Conservation (phyloP, 2,329 filamentous ascomycete genomes). For the Camillea tinctor region DNA sequence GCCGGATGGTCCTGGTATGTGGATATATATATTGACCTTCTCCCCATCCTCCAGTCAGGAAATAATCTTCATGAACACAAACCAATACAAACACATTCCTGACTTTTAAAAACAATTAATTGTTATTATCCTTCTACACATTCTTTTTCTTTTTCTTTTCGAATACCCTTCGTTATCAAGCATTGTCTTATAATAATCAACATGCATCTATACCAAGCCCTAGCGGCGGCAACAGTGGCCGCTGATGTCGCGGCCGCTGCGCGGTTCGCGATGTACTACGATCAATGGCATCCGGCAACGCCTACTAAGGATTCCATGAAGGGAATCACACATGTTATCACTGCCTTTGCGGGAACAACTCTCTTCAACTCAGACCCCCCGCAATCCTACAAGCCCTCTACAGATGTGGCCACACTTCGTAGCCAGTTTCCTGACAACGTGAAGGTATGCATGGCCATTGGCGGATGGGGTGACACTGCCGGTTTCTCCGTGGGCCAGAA, state of each 20-base stretch:
- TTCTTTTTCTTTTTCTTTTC: neutral
- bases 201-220: constrained; percentile 22
- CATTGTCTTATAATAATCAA: neutral
- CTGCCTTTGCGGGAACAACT: constrained; percentile 28
- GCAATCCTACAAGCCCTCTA: constrained; percentile 24
- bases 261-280: constrained; percentile 29
- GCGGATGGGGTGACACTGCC: constrained; percentile 69
- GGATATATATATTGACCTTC: no score
- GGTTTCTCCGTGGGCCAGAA: constrained; percentile 61
- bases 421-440: constrained; percentile 49
- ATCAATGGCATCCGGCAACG: constrained; percentile 27
- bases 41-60: neutral
- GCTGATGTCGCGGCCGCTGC: constrained; percentile 16
- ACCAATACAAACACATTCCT: neutral
- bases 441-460: constrained; percentile 69
- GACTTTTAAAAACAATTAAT: neutral
- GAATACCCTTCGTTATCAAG: neutral
- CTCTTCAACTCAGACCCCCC: constrained; percentile 27
- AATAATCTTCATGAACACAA: no score
- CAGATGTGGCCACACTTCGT: constrained; percentile 36
- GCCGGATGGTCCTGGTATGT: no score
- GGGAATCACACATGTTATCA: constrained; percentile 32
- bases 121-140: neutral
- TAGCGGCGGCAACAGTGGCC: constrained; percentile 12
- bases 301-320: constrained; percentile 17